Evolutionary conservation across 2,329 filamentous ascomycete genomes (phyloP).

Genomic region (Hypoxylon sp.): DNA sequence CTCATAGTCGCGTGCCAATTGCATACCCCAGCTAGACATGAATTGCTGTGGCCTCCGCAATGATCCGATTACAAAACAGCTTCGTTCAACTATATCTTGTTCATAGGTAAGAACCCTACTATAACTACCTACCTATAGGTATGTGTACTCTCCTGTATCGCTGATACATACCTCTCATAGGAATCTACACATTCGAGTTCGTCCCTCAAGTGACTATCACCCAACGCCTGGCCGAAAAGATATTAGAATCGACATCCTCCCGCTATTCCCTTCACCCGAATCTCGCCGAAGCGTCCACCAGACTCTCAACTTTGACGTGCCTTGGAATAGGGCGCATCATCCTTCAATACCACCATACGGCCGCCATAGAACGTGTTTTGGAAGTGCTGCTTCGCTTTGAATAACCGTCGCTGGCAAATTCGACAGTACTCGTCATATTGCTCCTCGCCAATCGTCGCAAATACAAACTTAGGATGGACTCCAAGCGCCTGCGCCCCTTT

Average conservation of each 20-base stretch:
- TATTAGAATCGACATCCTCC: background rate
- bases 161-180: background rate
- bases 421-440: slow-evolving; percentile 40
- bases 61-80: too few relatives aligned
- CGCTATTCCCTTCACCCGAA: slow-evolving; percentile 16
- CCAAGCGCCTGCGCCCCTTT: slow-evolving; percentile 57
- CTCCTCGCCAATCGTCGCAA: slow-evolving; percentile 47
- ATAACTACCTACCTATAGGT: too few relatives aligned
- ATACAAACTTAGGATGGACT: slow-evolving; percentile 55
- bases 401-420: slow-evolving; percentile 27
- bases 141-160: background rate
- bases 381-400: slow-evolving; percentile 39
- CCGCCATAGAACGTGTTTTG: slow-evolving; percentile 41
- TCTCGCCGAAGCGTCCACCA: slow-evolving; percentile 35
- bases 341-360: slow-evolving; percentile 37
- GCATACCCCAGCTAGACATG: too few relatives aligned
- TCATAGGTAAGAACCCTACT: background rate
- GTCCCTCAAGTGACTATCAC: background rate
- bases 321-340: slow-evolving; percentile 38
- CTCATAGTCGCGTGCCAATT: too few relatives aligned
- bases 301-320: slow-evolving; percentile 24
- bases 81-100: too few relatives aligned
- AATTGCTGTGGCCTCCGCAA: too few relatives aligned
- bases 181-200: background rate
- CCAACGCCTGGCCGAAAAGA: slow-evolving; percentile 15